These are phyloP conservation scores for Solanum aculeatissimum DNA, from an alignment of 305 asterid genomes.

Conservation along the genomic window DNA sequence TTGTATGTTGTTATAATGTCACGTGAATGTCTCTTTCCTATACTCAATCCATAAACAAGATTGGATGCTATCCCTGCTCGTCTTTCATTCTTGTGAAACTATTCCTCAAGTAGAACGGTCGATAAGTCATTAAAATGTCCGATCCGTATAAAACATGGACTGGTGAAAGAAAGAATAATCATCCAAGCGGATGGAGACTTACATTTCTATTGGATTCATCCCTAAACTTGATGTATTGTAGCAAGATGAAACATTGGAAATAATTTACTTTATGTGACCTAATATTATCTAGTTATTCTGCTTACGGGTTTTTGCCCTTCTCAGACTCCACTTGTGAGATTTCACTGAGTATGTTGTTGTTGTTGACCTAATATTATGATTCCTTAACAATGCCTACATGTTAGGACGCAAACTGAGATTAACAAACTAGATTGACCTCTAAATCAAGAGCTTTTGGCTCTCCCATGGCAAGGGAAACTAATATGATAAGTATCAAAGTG, in stretches of 20 bases:
- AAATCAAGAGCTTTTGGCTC: background rate
- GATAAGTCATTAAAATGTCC: background rate
- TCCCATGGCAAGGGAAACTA: background rate
- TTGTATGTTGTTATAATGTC: too few relatives aligned
- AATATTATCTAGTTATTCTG: too few relatives aligned
- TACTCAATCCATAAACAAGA: too few relatives aligned
- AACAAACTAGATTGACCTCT: background rate
- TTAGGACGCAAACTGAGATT: background rate
- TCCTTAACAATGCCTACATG: too few relatives aligned
- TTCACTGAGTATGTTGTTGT: too few relatives aligned
- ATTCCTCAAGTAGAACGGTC: background rate
- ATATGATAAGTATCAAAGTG: background rate
- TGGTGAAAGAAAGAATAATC: background rate
- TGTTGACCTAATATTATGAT: too few relatives aligned
- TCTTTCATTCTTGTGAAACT: background rate
- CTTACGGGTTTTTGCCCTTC: too few relatives aligned
- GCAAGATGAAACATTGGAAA: background rate
- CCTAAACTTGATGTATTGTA: background rate
- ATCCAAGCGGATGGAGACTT: background rate
- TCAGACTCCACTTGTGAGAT: too few relatives aligned
- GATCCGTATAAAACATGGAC: background rate
- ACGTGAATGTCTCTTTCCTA: background rate
- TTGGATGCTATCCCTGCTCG: background rate
- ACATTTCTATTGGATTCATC: background rate
- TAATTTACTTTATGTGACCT: background rate